Evolutionary conservation across 1,139 yeast species (phyloP).

Genomic region (Ogataea hybrid): DNA sequence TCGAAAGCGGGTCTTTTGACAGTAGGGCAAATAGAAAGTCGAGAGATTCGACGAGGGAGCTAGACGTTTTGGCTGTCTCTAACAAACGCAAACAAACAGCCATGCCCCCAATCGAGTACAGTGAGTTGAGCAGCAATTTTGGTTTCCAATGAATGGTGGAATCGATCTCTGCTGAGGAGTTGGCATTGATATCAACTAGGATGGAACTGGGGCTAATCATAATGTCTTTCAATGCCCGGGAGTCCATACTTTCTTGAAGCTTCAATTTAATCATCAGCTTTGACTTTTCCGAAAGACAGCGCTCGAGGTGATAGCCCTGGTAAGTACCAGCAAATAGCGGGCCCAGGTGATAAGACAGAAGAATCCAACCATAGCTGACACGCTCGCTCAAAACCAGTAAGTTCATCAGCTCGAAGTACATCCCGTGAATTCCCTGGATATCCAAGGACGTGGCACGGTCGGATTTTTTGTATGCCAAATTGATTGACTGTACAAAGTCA

Average conservation of each 20-base stretch:
- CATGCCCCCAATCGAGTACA: conserved; percentile 40
- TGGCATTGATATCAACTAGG: conserved; percentile 3
- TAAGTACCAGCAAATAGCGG: conserved; percentile 38
- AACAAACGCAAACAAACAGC: conserved; percentile 33
- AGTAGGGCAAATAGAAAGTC: conserved; percentile 35
- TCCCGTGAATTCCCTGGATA: conserved; percentile 13
- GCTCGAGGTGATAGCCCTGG: conserved; percentile 35
- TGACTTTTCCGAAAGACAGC: conserved; percentile 34
- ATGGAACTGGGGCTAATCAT: not conserved
- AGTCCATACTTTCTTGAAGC: conserved; percentile 23
- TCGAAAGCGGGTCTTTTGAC: conserved; percentile 29
- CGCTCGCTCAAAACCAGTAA: conserved; percentile 29
- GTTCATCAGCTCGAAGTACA: conserved; percentile 23
- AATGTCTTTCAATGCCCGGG: conserved; percentile 1
- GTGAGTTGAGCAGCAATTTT: conserved; percentile 27
- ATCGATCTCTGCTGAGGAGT: not conserved
- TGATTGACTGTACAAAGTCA: conserved; percentile 32
- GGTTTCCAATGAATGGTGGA: conserved; percentile 19
- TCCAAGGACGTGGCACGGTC: conserved; percentile 2
- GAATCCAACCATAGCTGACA: conserved; percentile 36
- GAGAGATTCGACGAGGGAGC: conserved; percentile 27
- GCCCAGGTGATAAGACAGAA: conserved; percentile 38
- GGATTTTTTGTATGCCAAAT: not conserved
- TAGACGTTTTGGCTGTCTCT: conserved; percentile 32
- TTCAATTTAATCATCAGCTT: conserved; percentile 34